Evolutionary conservation across 805 yeast species (phyloP).

Genomic region (Metschnikowia colocasiae): DNA sequence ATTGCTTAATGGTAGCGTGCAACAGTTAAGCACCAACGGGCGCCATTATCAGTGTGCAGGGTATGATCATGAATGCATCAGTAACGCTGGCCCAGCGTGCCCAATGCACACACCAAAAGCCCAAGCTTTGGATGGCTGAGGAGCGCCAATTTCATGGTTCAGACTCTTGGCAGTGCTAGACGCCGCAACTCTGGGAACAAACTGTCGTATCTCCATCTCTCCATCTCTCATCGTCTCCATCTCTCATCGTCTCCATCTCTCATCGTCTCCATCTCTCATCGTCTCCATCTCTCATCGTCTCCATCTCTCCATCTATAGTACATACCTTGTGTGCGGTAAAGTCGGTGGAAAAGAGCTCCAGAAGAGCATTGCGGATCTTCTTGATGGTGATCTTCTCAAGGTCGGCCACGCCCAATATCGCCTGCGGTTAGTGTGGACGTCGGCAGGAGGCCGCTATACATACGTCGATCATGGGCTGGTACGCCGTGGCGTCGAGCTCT

Average conservation of each 20-base stretch:
- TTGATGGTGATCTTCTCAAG: constrained; percentile 68
- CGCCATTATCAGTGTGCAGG: no score
- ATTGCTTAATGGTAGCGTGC: no score
- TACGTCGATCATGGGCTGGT: constrained; percentile 20
- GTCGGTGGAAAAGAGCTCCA: constrained; percentile 59
- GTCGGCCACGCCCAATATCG: constrained; percentile 68
- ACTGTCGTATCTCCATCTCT: no score
- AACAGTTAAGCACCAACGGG: no score
- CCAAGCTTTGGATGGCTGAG: no score
- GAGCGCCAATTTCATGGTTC: no score
- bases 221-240: neutral
- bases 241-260: no score
- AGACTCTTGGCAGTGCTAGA: no score
- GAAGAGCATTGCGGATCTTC: constrained; percentile 67
- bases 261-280: neutral
- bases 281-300: neutral
- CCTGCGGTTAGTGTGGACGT: constrained; percentile 38
- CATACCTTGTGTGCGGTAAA: constrained; percentile 45
- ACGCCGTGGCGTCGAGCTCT: constrained; percentile 2
- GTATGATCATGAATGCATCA: no score
- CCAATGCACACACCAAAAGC: no score
- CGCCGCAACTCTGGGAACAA: no score
- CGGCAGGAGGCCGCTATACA: neutral
- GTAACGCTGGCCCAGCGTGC: no score
- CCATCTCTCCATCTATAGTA: constrained; percentile 10